A percentile compares a stretch with the other conserved stretches of the same genome.
These are phyloP conservation scores for Serpula lacrymans DNA, from an alignment of 768 basidiomycete species.

Conservation along the genomic window DNA sequence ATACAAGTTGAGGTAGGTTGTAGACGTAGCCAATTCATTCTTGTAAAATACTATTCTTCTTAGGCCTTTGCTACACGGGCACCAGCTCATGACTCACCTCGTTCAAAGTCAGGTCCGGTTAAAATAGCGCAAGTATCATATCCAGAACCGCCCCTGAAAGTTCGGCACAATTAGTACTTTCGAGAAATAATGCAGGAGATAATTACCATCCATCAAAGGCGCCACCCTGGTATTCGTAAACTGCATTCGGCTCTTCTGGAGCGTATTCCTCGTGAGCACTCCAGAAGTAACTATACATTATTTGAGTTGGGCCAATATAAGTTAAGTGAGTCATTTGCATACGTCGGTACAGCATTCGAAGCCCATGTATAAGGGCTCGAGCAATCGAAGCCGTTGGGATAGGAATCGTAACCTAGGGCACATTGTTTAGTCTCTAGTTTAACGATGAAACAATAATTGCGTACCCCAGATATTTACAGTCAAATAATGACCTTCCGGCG, in stretches of 20 bases:
- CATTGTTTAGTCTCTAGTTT: too few species aligned
- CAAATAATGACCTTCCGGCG: constrained; percentile 42
- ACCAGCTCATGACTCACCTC: constrained; percentile 27
- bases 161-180: constrained; percentile 29
- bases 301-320: background rate
- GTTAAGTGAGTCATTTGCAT: constrained; percentile 4
- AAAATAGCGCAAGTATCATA: constrained; percentile 13
- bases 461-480: constrained; percentile 47
- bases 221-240: constrained; percentile 37
- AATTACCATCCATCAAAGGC: constrained; percentile 53
- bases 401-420: constrained; percentile 26
- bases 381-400: constrained; percentile 56
- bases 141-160: constrained; percentile 21
- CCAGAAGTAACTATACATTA: constrained; percentile 36
- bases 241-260: constrained; percentile 17
- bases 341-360: constrained; percentile 41
- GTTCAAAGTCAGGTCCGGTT: constrained; percentile 40
- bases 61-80: constrained; percentile 16
- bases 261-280: constrained; percentile 30
- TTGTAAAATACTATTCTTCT: constrained; percentile 15
- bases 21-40: constrained; percentile 16
- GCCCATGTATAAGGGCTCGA: constrained; percentile 44
- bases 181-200: constrained; percentile 33
- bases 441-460: constrained; percentile 3
- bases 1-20: constrained; percentile 38